A percentile compares a stretch with the other conserved stretches of the same genome.
Conservation (phyloP, 805 yeast genomes). For the Cyberlindnera petersonii region DNA sequence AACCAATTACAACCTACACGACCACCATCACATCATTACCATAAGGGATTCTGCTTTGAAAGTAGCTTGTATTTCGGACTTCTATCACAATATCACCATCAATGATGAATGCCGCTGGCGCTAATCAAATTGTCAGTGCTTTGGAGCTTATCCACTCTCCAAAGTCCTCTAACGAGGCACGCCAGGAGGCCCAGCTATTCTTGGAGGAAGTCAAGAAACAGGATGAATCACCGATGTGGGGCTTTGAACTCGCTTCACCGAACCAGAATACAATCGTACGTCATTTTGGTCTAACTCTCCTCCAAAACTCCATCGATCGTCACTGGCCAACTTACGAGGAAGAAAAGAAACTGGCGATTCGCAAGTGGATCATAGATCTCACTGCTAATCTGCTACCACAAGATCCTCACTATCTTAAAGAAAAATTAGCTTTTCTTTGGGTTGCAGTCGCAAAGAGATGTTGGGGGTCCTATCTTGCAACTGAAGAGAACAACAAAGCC, state of each 20-base stretch:
- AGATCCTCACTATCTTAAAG: constrained; percentile 89
- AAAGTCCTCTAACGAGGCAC: constrained; percentile 51
- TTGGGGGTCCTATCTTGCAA: constrained; percentile 75
- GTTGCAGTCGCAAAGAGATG: constrained; percentile 83
- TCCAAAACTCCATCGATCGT: constrained; percentile 65
- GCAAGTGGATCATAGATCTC: constrained; percentile 83
- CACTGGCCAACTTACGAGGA: constrained; percentile 52
- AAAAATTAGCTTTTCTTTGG: constrained; percentile 88
- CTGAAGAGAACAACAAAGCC: constrained; percentile 28
- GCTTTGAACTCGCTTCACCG: constrained; percentile 74
- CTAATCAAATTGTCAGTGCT: constrained; percentile 72
- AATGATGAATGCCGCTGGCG: constrained; percentile 71
- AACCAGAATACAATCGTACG: constrained; percentile 68
- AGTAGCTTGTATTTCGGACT: too few relatives aligned
- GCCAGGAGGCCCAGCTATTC: constrained; percentile 58
- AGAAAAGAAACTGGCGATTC: constrained; percentile 59
- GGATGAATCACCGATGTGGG: constrained; percentile 89
- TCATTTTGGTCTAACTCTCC: constrained; percentile 82
- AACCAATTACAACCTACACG: too few relatives aligned
- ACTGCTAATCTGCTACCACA: constrained; percentile 50
- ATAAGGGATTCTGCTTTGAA: too few relatives aligned
- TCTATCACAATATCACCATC: too few relatives aligned
- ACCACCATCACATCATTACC: too few relatives aligned
- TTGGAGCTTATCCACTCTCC: constrained; percentile 71
- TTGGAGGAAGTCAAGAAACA: constrained; percentile 72